Evolutionary conservation across 202 grass and related monocot species (phyloP).

Genomic region (Schoenoplectus tabernaemontani): DNA sequence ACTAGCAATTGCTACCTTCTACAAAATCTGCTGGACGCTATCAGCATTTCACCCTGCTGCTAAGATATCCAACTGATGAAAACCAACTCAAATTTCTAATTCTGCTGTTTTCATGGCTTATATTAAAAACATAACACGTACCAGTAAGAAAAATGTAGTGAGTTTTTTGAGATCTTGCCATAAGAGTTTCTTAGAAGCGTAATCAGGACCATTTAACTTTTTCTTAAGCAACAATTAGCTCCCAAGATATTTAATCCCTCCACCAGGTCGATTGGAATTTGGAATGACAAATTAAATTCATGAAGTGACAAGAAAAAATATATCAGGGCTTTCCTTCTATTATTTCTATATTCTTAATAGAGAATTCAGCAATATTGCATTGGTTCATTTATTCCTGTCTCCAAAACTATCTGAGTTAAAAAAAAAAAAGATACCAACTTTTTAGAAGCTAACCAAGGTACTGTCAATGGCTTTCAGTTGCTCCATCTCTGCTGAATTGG

Average conservation of each 20-base stretch:
- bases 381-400: not conserved
- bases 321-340: not conserved
- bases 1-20: too few relatives aligned
- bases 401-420: too few relatives aligned
- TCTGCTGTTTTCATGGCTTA: too few relatives aligned
- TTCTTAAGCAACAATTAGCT: not conserved
- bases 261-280: not conserved
- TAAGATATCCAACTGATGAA: too few relatives aligned
- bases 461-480: slow-evolving; percentile 65
- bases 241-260: not conserved
- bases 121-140: not conserved
- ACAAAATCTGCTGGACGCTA: too few relatives aligned
- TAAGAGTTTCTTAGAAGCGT: not conserved
- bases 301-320: not conserved
- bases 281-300: not conserved
- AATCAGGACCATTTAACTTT: not conserved
- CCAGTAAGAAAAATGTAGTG: too few relatives aligned
- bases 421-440: slow-evolving; percentile 7
- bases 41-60: too few relatives aligned
- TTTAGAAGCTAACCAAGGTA: slow-evolving; percentile 62
- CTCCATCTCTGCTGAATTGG: slow-evolving; percentile 45
- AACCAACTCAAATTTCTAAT: too few relatives aligned
- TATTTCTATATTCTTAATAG: not conserved
- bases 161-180: not conserved
- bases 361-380: not conserved